phyloP scores from a whole-genome alignment of 2,329 filamentous ascomycete genomes.

The Penicillium sp. region DNA sequence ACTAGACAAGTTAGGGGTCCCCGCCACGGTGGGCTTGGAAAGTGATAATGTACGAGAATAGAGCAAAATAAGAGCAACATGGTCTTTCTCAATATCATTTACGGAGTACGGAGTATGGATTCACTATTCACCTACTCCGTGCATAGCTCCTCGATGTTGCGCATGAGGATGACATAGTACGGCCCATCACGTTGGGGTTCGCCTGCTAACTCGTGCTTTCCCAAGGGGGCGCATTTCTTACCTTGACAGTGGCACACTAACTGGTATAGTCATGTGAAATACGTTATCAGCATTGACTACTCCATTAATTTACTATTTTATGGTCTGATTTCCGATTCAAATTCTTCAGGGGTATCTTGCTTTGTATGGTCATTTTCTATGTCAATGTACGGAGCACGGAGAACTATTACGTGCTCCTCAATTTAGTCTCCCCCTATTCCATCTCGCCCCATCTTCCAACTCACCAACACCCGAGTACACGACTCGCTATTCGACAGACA shows the following conservation, averaged over 20 bases:
- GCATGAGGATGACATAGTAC: slow-evolving; percentile 16
- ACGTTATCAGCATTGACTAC: neutral
- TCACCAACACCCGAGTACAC: neutral
- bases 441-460: slow-evolving; percentile 1
- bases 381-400: no score
- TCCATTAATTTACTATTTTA: slow-evolving; percentile 1
- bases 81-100: no score
- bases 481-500: neutral
- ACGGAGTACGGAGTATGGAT: no score
- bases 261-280: neutral
- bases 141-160: slow-evolving; percentile 4
- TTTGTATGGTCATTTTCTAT: slow-evolving; percentile 2
- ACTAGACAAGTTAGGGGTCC: slow-evolving; percentile 6
- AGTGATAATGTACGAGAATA: neutral
- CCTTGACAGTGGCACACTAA: neutral
- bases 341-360: neutral
- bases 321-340: neutral
- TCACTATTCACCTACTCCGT: no score
- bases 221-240: neutral
- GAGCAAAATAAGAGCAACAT: no score
- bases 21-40: slow-evolving; percentile 10
- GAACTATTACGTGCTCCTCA: slow-evolving; percentile 2
- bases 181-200: slow-evolving; percentile 10
- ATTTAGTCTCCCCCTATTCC: slow-evolving; percentile 1
- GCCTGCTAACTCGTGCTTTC: slow-evolving; percentile 22